A percentile compares a stretch with the other conserved stretches of the same genome.
Evolutionary conservation across 106 monocot genomes (phyloP).

Genomic region (Dendrobium nobile): DNA sequence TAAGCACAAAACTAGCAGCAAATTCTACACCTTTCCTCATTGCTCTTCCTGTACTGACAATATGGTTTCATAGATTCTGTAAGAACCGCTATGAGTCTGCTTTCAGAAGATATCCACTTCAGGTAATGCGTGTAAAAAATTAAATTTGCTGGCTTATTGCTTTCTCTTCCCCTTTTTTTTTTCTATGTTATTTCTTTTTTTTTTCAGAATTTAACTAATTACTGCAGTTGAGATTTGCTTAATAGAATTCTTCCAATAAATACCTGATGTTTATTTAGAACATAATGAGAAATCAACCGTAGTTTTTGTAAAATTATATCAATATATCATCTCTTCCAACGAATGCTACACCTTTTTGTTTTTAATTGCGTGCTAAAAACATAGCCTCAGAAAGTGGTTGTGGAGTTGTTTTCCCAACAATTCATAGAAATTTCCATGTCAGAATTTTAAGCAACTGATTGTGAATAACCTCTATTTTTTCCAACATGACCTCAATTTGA

Average conservation of each 20-base stretch:
- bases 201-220: neutral
- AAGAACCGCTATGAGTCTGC: conserved; percentile 64
- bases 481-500: too few species aligned
- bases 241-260: neutral
- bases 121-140: conserved; percentile 30
- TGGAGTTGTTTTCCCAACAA: neutral
- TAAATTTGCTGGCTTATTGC: neutral
- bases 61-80: conserved; percentile 57
- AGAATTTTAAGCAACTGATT: too few species aligned
- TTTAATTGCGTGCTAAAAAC: neutral
- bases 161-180: neutral
- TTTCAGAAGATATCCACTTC: conserved; percentile 51
- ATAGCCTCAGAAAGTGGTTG: neutral
- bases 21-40: conserved; percentile 57
- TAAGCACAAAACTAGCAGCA: conserved; percentile 56
- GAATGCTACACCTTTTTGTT: neutral
- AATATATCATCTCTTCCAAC: neutral
- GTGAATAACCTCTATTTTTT: too few species aligned
- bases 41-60: conserved; percentile 61
- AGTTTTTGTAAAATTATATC: neutral
- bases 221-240: neutral
- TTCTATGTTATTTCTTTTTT: neutral
- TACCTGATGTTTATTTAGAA: neutral
- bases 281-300: neutral
- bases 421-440: too few species aligned